Evolutionary conservation across 2,329 filamentous ascomycete species (phyloP), one percentile per base, ranked within the genome.

Genomic region (Coleophoma cylindrospora): DNA sequence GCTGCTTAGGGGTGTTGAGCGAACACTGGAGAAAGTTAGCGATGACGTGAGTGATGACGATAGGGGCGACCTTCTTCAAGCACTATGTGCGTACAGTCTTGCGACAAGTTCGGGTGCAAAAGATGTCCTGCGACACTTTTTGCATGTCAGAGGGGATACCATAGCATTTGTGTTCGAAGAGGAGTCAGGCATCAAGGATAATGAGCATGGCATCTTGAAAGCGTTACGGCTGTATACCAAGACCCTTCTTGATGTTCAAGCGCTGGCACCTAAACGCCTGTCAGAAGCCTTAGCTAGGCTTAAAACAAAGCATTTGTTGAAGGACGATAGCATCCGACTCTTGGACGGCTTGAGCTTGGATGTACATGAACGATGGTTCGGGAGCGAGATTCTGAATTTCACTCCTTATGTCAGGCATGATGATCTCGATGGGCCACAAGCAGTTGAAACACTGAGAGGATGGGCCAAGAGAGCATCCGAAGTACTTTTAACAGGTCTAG

Each of bases 371-470:
- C 77, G 78, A 17, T 95, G 91, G 87, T 87, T 94, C 54, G 79
- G 87, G 15, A 83, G 91, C 8, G 89, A 95, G 53, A 87, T 96
- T 40, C 81, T 81, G 43, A 87, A 86, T 56, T 96, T 95, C 64
- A 92, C 84, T 1, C 91, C 91, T 0, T 96, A 90, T 71, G 87
- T 95, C 34, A 83, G 88, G 32, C 84, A 95, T 59, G 89, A 91
- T 57, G 87, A 94, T 57, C 67, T 89, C 4, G 79, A 83, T 21
- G 80, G 77, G 17, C 68, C 73, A 21, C 77, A 83, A 53, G 80
- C 81, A 1, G 75, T 77, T 40, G 77, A 81, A 2, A 81, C 81
- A 66, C 74, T 89, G 13, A 75, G 75, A 19, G 65, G 64, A 27
- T 91, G 87, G 87, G 81, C 83, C 0, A 74, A 74, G 46, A 74